These are phyloP conservation scores for Volvox carteri DNA, from an alignment of 163 green algal genomes.

Conservation along the genomic window DNA sequence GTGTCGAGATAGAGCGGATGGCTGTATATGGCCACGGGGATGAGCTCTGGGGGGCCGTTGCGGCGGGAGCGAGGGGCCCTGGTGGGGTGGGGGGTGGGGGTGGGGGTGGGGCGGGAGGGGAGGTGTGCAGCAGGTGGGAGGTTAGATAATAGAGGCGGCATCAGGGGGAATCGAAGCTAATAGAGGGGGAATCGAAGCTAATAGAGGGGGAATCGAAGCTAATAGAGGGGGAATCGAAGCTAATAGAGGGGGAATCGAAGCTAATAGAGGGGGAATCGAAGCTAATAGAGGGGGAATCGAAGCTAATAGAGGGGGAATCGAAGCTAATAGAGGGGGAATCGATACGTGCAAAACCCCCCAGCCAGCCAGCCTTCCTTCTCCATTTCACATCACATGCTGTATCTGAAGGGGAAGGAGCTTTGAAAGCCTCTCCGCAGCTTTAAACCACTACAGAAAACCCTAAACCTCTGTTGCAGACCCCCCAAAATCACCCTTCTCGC, in stretches of 20 bases:
- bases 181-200: background rate
- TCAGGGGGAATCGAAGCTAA: background rate
- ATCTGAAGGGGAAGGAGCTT: no score
- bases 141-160: background rate
- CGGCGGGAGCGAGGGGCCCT: background rate
- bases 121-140: background rate
- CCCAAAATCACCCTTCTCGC: background rate
- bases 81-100: background rate
- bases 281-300: no score
- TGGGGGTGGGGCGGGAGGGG: background rate
- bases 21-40: slow-evolving; percentile 39
- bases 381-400: no score
- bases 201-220: background rate
- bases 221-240: background rate
- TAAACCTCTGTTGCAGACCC: background rate
- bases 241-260: no score
- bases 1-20: slow-evolving; percentile 37
- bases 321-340: no score
- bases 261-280: no score
- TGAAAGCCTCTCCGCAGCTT: no score
- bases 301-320: no score
- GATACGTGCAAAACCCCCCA: no score
- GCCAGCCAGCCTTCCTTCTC: no score
- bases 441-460: no score
- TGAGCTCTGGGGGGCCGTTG: slow-evolving; percentile 26